Conservation (phyloP, 1,284 basidiomycete species). For the Peniophora sp. region DNA sequence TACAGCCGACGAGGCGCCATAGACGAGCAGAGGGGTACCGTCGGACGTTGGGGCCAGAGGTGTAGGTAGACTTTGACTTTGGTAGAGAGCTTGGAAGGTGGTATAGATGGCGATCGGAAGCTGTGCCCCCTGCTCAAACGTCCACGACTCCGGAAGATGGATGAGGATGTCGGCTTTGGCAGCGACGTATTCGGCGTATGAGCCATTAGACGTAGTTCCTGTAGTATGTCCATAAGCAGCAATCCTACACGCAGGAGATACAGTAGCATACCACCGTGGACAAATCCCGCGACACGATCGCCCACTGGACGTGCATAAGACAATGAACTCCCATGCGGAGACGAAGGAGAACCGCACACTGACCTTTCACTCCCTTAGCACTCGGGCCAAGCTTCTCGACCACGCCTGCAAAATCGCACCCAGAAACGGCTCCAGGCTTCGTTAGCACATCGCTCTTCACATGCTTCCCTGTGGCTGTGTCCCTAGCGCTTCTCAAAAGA, state of each 20-base stretch:
- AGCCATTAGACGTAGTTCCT: not conserved
- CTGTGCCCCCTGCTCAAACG: not conserved
- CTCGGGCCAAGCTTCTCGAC: conserved; percentile 1
- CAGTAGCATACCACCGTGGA: not conserved
- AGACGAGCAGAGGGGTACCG: not conserved
- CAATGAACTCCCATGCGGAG: too few species aligned
- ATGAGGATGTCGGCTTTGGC: not conserved
- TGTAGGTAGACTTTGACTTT: not conserved
- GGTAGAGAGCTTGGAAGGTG: not conserved
- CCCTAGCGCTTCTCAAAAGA: not conserved
- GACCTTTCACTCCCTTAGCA: not conserved
- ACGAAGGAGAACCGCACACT: too few species aligned
- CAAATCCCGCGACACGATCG: not conserved
- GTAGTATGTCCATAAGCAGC: too few species aligned
- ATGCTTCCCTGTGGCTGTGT: conserved; percentile 1
- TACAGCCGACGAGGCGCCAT: not conserved
- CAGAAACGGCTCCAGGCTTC: not conserved
- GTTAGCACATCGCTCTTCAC: not conserved
- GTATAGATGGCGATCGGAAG: not conserved
- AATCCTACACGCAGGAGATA: too few species aligned
- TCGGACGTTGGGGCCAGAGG: not conserved
- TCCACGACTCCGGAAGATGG: not conserved
- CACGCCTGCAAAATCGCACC: not conserved
- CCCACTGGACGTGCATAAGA: not conserved
- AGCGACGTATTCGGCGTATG: conserved; percentile 1